Conservation (phyloP, 108 stramenopile genomes). For the Mediolabrus comicus region DNA sequence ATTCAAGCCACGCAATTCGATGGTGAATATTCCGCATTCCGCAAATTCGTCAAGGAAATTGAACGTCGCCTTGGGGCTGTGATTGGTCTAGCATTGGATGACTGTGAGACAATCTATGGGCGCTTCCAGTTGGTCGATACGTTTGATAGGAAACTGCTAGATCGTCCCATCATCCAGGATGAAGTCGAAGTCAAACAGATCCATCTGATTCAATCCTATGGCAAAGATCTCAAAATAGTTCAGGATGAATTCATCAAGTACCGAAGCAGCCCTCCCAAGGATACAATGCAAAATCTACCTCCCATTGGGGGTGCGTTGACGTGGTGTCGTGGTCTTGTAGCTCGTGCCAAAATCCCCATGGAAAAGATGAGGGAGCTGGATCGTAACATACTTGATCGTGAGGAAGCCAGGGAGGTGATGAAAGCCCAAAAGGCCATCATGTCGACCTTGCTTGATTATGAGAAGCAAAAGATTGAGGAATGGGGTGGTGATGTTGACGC, state of each 20-base stretch:
- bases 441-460: slow-evolving; percentile 76
- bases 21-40: slow-evolving; percentile 78
- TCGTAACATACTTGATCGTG: slow-evolving; percentile 79
- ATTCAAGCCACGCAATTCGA: slow-evolving; percentile 82
- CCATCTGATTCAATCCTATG: slow-evolving; percentile 81
- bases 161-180: slow-evolving; percentile 88
- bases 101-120: slow-evolving; percentile 84
- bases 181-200: slow-evolving; percentile 92
- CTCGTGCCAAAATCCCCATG: slow-evolving; percentile 85
- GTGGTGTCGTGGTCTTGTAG: slow-evolving; percentile 86
- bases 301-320: slow-evolving; percentile 84
- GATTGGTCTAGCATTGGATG: slow-evolving; percentile 86
- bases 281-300: slow-evolving; percentile 70
- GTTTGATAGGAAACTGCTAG: slow-evolving; percentile 80
- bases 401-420: slow-evolving; percentile 89
- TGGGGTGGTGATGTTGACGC: slow-evolving; percentile 83
- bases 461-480: slow-evolving; percentile 72
- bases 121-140: slow-evolving; percentile 85
- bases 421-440: slow-evolving; percentile 70
- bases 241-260: slow-evolving; percentile 85
- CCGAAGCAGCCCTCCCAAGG: slow-evolving; percentile 62
- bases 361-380: slow-evolving; percentile 79
- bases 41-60: slow-evolving; percentile 83
- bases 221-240: slow-evolving; percentile 77
- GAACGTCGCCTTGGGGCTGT: slow-evolving; percentile 86